These are phyloP conservation scores for Sechiopsis laciniata DNA, from an alignment of 306 rosid species.

Conservation along the genomic window DNA sequence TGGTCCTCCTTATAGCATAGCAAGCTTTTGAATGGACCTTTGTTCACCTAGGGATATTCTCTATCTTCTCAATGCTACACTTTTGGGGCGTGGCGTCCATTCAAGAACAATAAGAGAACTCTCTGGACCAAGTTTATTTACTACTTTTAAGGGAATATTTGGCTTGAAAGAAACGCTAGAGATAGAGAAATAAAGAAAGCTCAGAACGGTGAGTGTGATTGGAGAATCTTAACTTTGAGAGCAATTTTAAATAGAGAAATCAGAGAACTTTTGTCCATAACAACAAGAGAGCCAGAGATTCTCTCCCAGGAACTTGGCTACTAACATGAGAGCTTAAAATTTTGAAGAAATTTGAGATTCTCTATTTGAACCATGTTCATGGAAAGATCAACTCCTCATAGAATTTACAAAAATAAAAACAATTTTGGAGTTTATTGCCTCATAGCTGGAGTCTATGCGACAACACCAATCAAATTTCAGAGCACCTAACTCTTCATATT, in stretches of 20 bases:
- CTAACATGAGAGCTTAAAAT: not conserved
- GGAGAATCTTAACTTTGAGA: not conserved
- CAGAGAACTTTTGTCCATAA: not conserved
- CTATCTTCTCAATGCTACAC: too few species aligned
- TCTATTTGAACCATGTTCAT: too few species aligned
- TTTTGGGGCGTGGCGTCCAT: too few species aligned
- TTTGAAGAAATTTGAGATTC: conserved; percentile 1
- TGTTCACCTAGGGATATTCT: too few species aligned
- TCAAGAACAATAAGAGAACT: too few species aligned
- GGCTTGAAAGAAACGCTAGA: too few species aligned
- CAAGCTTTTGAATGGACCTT: too few species aligned
- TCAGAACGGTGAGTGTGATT: not conserved
- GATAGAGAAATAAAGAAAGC: not conserved
- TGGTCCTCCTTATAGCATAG: too few species aligned
- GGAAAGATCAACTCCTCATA: not conserved
- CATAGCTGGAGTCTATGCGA: not conserved
- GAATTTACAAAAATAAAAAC: not conserved
- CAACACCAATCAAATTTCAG: not conserved
- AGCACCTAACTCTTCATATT: not conserved
- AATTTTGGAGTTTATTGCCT: not conserved
- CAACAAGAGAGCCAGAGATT: not conserved
- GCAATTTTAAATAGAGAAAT: not conserved
- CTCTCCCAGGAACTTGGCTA: not conserved
- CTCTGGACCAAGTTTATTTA: too few species aligned
- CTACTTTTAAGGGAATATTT: too few species aligned